phyloP scores from a whole-genome alignment of 345 rosid genomes.

The Salix caprea region DNA sequence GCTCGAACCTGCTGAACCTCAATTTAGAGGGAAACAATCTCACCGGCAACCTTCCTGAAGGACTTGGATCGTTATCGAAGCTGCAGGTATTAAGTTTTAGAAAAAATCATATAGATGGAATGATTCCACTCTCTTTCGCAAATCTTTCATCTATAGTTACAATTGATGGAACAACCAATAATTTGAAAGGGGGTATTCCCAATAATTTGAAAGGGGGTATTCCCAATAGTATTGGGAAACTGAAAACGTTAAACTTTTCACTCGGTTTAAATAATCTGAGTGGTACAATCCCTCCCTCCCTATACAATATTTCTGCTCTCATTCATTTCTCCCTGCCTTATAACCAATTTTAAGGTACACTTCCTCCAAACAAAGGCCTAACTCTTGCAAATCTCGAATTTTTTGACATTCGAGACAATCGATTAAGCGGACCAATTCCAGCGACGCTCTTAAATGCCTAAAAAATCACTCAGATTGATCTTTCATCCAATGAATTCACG shows the following conservation, averaged over 20 bases:
- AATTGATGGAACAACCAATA: neutral
- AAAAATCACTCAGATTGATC: neutral
- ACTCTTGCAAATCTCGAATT: no score
- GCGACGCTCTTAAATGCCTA: constrained; percentile 22
- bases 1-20: no score
- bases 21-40: no score
- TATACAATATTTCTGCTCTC: neutral
- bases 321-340: no score
- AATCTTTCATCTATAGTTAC: constrained; percentile 15
- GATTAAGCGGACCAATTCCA: constrained; percentile 17
- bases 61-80: no score
- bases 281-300: neutral
- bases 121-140: neutral
- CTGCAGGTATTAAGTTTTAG: no score
- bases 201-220: neutral
- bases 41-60: no score
- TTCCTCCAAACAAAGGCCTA: no score
- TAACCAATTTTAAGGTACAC: constrained; percentile 4
- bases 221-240: constrained; percentile 24
- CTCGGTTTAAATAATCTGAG: neutral
- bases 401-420: no score
- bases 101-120: no score
- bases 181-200: constrained; percentile 15
- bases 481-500: neutral
- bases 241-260: constrained; percentile 9